Evolutionary conservation across 108 stramenopile species (phyloP).

Genomic region (Pseudonitzschia multiseries): DNA sequence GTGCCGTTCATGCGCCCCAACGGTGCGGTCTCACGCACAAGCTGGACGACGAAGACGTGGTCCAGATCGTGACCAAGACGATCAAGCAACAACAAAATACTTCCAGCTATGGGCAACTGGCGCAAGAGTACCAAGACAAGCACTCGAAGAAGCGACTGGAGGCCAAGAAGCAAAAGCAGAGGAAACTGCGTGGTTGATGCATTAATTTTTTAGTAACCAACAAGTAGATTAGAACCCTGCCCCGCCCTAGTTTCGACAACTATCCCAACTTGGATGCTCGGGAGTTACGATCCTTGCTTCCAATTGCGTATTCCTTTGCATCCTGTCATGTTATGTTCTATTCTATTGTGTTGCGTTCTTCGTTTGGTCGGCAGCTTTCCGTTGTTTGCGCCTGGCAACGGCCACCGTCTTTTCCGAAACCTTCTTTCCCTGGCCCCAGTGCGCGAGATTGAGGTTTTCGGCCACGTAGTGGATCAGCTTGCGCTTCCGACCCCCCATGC

Average conservation of each 20-base stretch:
- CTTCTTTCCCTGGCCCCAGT: conserved; percentile 67
- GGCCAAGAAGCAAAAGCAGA: conserved; percentile 84
- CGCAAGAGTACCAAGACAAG: conserved; percentile 80
- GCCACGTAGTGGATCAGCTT: conserved; percentile 75
- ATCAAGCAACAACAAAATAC: conserved; percentile 92
- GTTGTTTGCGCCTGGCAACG: conserved; percentile 34
- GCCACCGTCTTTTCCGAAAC: conserved; percentile 63
- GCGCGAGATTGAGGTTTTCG: conserved; percentile 46
- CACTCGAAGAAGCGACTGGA: conserved; percentile 87
- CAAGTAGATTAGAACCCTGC: too few relatives aligned
- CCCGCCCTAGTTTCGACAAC: too few relatives aligned
- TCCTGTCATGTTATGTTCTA: too few relatives aligned
- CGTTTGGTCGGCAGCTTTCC: background rate
- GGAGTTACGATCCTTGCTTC: too few relatives aligned
- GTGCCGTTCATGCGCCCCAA: conserved; percentile 95
- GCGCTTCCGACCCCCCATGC: conserved; percentile 58
- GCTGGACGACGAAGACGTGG: conserved; percentile 97
- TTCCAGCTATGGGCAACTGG: conserved; percentile 80
- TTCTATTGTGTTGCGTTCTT: too few relatives aligned
- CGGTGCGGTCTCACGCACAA: conserved; percentile 92
- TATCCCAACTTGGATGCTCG: too few relatives aligned
- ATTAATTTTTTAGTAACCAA: background rate
- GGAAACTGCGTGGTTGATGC: conserved; percentile 58
- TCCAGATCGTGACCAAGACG: conserved; percentile 97
- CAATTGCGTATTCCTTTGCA: too few relatives aligned